Percentiles rank a stretch among this genome's conserved stretches.
These are phyloP conservation scores for Leccinum subspadiceum DNA, from an alignment of 1,284 basidiomycete genomes.

Conservation along the genomic window DNA sequence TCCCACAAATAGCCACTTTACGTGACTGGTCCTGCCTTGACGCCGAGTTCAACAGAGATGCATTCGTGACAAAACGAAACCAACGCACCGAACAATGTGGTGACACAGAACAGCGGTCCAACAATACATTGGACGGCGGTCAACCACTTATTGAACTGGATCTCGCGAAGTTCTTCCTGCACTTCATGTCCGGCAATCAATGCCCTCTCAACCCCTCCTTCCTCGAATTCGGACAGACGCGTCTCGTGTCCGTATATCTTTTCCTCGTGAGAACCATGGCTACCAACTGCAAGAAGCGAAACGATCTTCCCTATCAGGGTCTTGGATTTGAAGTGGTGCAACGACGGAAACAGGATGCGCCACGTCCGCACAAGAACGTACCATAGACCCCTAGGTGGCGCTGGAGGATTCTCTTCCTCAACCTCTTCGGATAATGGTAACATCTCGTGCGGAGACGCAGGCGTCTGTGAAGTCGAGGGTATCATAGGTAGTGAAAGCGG, in stretches of 20 bases:
- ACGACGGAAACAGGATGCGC: slow-evolving; percentile 82
- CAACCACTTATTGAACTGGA: slow-evolving; percentile 78
- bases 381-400: slow-evolving; percentile 42
- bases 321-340: slow-evolving; percentile 76
- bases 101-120: slow-evolving; percentile 76
- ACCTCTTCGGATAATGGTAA: slow-evolving; percentile 40
- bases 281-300: slow-evolving; percentile 67
- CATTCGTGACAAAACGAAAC: slow-evolving; percentile 1
- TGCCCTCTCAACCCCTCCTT: slow-evolving; percentile 56
- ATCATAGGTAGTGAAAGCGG: slow-evolving; percentile 35
- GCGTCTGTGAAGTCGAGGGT: slow-evolving; percentile 56
- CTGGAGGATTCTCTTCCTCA: slow-evolving; percentile 39
- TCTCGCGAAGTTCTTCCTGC: slow-evolving; percentile 59
- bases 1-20: slow-evolving; percentile 56
- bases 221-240: slow-evolving; percentile 63
- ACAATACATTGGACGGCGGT: slow-evolving; percentile 77
- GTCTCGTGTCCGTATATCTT: slow-evolving; percentile 33
- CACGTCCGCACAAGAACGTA: slow-evolving; percentile 42
- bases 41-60: slow-evolving; percentile 6
- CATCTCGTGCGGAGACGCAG: slow-evolving; percentile 49
- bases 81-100: slow-evolving; percentile 70
- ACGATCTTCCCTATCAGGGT: slow-evolving; percentile 72
- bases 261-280: slow-evolving; percentile 41
- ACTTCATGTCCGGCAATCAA: slow-evolving; percentile 66
- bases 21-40: slow-evolving; percentile 55